These are phyloP conservation scores for Mrakia blollopis DNA, from an alignment of 768 basidiomycete genomes.

Conservation along the genomic window DNA sequence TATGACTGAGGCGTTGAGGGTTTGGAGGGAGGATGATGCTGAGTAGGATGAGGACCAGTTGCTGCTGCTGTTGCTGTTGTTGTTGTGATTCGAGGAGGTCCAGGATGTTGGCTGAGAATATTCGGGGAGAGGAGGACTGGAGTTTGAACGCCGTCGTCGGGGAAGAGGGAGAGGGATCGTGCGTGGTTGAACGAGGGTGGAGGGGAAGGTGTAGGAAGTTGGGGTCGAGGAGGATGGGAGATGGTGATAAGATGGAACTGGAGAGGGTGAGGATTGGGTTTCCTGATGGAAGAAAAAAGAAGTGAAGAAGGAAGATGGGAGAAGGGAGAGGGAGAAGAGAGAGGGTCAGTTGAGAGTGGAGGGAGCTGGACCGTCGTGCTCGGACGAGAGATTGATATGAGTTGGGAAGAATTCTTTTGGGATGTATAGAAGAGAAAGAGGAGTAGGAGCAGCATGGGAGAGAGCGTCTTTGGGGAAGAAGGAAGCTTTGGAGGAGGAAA, in stretches of 20 bases:
- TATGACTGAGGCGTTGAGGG: not conserved
- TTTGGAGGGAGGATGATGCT: not conserved
- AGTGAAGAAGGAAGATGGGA: not conserved
- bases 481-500: too few relatives aligned
- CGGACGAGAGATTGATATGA: not conserved
- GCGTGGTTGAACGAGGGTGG: not conserved
- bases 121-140: too few relatives aligned
- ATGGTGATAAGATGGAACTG: not conserved
- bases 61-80: not conserved
- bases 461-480: too few relatives aligned
- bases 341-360: not conserved
- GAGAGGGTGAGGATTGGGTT: not conserved
- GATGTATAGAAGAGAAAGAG: too few relatives aligned
- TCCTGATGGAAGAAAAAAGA: not conserved
- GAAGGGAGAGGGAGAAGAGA: not conserved
- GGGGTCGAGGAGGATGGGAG: not conserved
- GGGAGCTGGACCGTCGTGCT: too few relatives aligned
- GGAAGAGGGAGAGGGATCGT: too few relatives aligned
- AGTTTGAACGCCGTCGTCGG: too few relatives aligned
- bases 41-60: not conserved
- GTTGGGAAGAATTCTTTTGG: too few relatives aligned
- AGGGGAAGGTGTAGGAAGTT: too few relatives aligned
- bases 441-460: too few relatives aligned
- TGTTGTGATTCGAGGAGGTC: too few relatives aligned
- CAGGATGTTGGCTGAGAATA: too few relatives aligned